Percentiles rank a stretch among this genome's conserved stretches.
phyloP scores from a whole-genome alignment of 2,329 filamentous ascomycete species.

The Kalaharituber pfeilii region DNA sequence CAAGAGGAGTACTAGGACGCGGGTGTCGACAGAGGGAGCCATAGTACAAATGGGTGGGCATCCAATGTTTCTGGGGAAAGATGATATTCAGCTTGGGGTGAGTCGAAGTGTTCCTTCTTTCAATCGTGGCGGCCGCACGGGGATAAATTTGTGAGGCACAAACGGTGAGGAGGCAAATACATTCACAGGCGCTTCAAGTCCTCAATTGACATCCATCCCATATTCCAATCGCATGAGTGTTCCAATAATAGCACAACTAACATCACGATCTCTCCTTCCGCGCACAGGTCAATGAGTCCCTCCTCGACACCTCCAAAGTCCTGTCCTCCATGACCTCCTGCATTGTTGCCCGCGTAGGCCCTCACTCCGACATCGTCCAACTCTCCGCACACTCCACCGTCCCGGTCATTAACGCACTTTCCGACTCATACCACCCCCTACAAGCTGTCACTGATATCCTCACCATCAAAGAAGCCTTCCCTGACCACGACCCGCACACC shows the following conservation, averaged over 20 bases:
- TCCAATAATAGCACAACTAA: neutral
- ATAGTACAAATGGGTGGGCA: slow-evolving; percentile 77
- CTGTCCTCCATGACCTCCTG: slow-evolving; percentile 86
- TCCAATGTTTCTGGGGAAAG: slow-evolving; percentile 88
- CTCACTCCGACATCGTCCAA: slow-evolving; percentile 55
- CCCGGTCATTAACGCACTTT: slow-evolving; percentile 74
- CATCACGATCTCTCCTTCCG: neutral
- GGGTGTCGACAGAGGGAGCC: slow-evolving; percentile 83
- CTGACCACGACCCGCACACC: slow-evolving; percentile 21
- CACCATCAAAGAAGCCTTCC: slow-evolving; percentile 68
- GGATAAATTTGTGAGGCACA: no score
- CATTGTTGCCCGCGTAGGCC: slow-evolving; percentile 62
- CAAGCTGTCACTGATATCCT: slow-evolving; percentile 90
- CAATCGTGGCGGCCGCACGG: no score
- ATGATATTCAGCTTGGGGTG: slow-evolving; percentile 90
- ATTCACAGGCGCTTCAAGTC: no score
- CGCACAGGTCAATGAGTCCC: slow-evolving; percentile 64
- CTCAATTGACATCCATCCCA: neutral
- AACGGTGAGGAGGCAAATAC: no score
- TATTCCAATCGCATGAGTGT: no score
- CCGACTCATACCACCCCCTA: slow-evolving; percentile 79
- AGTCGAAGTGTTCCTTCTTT: slow-evolving; percentile 21
- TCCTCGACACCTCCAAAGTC: slow-evolving; percentile 81
- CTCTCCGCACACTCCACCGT: slow-evolving; percentile 57
- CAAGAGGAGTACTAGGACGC: slow-evolving; percentile 85